Evolutionary conservation across 768 basidiomycete genomes (phyloP).

Genomic region (Coprinellus micaceus): DNA sequence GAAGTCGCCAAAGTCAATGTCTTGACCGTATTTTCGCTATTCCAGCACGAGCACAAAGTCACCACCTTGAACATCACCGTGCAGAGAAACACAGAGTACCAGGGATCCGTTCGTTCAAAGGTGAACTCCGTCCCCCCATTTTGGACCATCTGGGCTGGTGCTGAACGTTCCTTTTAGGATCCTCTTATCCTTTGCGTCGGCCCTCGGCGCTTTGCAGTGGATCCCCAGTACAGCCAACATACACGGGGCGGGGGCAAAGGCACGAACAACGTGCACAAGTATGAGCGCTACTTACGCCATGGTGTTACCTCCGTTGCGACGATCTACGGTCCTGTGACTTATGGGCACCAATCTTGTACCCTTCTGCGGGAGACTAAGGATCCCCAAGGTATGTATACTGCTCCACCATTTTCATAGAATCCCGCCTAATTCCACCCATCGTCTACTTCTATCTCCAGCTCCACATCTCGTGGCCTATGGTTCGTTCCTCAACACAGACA

Average conservation of each 20-base stretch:
- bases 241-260: conserved; percentile 87
- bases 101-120: conserved; percentile 86
- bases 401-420: not conserved
- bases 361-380: conserved; percentile 70
- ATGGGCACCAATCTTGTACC: conserved; percentile 80
- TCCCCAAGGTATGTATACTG: conserved; percentile 49
- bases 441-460: conserved; percentile 34
- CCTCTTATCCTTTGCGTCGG: conserved; percentile 86
- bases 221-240: conserved; percentile 91
- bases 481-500: conserved; percentile 82
- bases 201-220: conserved; percentile 77
- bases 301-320: conserved; percentile 82
- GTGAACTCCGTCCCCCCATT: conserved; percentile 32
- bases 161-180: conserved; percentile 49
- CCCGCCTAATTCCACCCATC: conserved; percentile 1
- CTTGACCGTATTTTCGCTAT: conserved; percentile 74
- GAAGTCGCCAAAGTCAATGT: conserved; percentile 39
- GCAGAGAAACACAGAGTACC: conserved; percentile 93
- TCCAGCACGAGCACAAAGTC: conserved; percentile 95
- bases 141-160: not conserved
- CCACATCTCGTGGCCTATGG: conserved; percentile 89
- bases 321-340: conserved; percentile 82
- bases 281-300: conserved; percentile 84
- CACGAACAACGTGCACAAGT: conserved; percentile 96
- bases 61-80: conserved; percentile 90